phyloP scores from a whole-genome alignment of 2,329 filamentous ascomycete genomes.

The Setomelanomma holmii region DNA sequence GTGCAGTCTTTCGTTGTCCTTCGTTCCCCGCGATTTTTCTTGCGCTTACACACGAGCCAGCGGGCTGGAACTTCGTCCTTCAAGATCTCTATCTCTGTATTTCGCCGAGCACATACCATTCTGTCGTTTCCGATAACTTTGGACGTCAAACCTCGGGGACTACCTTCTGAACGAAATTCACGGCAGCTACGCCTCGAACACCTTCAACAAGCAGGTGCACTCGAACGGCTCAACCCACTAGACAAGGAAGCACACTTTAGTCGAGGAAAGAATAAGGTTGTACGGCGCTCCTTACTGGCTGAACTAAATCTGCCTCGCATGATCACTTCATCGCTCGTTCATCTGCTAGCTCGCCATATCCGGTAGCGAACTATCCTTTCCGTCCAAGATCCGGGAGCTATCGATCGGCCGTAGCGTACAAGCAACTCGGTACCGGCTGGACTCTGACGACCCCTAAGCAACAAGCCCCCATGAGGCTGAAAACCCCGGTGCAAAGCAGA shows the following conservation, averaged over 20 bases:
- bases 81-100: constrained; percentile 23
- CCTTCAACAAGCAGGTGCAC: background rate
- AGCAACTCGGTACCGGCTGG: constrained; percentile 11
- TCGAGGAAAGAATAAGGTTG: constrained; percentile 11
- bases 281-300: constrained; percentile 24
- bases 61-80: constrained; percentile 27
- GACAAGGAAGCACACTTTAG: background rate
- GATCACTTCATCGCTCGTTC: constrained; percentile 33
- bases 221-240: background rate
- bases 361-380: constrained; percentile 31
- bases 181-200: background rate
- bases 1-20: constrained; percentile 17
- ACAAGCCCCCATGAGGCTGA: background rate
- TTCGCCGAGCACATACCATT: constrained; percentile 30
- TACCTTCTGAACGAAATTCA: background rate
- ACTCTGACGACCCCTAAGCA: background rate
- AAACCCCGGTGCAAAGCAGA: too few relatives aligned
- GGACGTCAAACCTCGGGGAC: constrained; percentile 17
- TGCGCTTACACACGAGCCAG: constrained; percentile 28
- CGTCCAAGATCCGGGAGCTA: constrained; percentile 34
- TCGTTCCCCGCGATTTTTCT: constrained; percentile 19
- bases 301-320: constrained; percentile 22
- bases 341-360: constrained; percentile 30
- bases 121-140: constrained; percentile 32
- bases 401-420: constrained; percentile 32